Conservation (phyloP, 108 stramenopile species). For the Aurantiochytrium sp. region DNA sequence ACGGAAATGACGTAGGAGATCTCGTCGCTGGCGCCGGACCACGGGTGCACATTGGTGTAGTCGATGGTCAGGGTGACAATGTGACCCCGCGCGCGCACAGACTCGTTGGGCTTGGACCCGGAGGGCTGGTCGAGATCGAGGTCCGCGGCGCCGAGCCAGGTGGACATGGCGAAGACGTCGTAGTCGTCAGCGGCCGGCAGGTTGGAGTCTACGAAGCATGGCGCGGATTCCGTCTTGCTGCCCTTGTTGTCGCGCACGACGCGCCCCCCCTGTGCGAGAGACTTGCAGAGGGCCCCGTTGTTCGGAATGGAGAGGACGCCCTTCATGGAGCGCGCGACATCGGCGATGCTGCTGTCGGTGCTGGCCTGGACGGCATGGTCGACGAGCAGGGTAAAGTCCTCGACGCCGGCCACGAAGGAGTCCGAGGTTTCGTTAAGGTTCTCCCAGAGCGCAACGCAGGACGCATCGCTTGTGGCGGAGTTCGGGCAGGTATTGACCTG, state of each 20-base stretch:
- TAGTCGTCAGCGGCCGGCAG: not conserved
- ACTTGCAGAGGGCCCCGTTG: not conserved
- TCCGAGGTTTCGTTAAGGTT: not conserved
- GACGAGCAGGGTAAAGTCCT: constrained; percentile 6
- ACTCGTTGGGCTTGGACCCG: not conserved
- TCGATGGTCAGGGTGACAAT: not conserved
- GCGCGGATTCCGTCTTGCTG: not conserved
- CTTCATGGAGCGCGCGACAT: not conserved
- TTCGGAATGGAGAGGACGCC: constrained; percentile 12
- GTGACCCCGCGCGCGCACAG: constrained; percentile 16
- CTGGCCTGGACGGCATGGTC: constrained; percentile 3
- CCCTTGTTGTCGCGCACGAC: not conserved
- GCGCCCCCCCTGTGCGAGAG: not conserved
- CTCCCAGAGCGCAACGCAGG: not conserved
- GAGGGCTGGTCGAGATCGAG: not conserved
- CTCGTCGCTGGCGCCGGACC: not conserved
- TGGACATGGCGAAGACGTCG: not conserved
- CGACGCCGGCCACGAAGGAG: not conserved
- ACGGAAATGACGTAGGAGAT: not conserved
- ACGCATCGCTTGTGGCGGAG: not conserved
- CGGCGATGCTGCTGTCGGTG: not conserved
- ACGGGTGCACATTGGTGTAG: constrained; percentile 6
- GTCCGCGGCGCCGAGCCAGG: not conserved
- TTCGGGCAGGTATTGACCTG: not conserved
- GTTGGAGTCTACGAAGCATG: not conserved